phyloP scores from a whole-genome alignment of 2,329 filamentous ascomycete genomes.

The Ilyonectria destructans region DNA sequence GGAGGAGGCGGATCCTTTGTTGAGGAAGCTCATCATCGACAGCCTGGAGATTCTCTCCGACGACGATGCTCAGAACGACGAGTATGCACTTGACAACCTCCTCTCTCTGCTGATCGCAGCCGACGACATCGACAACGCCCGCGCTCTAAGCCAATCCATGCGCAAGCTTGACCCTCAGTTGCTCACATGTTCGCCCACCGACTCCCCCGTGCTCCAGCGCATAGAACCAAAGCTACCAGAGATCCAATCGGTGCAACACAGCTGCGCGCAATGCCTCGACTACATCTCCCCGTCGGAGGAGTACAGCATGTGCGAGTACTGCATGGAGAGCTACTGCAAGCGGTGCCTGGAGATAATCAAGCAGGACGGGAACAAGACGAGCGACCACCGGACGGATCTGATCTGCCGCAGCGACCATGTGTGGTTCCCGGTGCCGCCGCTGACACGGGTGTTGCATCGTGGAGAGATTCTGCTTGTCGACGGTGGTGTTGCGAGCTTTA shows the following conservation, averaged over 20 bases:
- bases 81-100: conserved; percentile 60
- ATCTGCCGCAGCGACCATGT: conserved; percentile 57
- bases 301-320: conserved; percentile 57
- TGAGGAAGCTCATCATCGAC: conserved; percentile 55
- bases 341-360: conserved; percentile 54
- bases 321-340: conserved; percentile 59
- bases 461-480: conserved; percentile 58
- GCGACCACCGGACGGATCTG: conserved; percentile 49
- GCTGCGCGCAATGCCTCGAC: conserved; percentile 59
- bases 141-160: conserved; percentile 59
- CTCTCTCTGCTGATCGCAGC: conserved; percentile 58
- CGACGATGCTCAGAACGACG: conserved; percentile 60
- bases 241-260: conserved; percentile 53
- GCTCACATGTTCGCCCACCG: conserved; percentile 47
- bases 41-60: conserved; percentile 59
- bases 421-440: conserved; percentile 58
- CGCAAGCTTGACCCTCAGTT: conserved; percentile 53
- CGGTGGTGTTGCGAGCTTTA: conserved; percentile 53
- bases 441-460: conserved; percentile 54
- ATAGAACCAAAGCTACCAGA: conserved; percentile 57
- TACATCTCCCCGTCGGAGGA: conserved; percentile 52
- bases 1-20: conserved; percentile 49
- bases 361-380: conserved; percentile 51
- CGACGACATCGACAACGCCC: conserved; percentile 56
- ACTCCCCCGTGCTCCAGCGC: conserved; percentile 50